These are phyloP conservation scores for Fusarium albosuccineum DNA, from an alignment of 2,329 filamentous ascomycete species.

Conservation along the genomic window DNA sequence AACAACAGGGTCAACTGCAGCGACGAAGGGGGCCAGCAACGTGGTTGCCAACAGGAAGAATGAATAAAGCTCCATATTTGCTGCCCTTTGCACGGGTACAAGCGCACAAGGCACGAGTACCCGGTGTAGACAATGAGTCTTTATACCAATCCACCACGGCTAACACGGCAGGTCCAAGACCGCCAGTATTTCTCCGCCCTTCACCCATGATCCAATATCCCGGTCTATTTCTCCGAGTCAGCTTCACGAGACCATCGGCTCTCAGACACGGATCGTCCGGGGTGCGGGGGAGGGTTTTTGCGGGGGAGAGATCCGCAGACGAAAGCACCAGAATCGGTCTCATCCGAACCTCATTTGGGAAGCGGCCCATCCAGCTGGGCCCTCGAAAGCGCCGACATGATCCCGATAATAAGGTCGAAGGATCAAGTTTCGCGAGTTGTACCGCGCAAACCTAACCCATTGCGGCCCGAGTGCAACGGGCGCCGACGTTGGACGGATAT, in stretches of 20 bases:
- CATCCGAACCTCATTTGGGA: neutral
- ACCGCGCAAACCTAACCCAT: neutral
- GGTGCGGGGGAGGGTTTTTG: neutral
- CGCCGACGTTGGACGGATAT: neutral
- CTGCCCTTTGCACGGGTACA: too few relatives aligned
- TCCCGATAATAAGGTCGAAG: neutral
- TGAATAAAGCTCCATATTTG: constrained; percentile 11
- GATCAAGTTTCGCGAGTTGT: neutral
- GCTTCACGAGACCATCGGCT: neutral
- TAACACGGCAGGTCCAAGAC: too few relatives aligned
- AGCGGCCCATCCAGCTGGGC: neutral
- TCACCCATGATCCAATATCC: neutral
- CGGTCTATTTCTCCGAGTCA: neutral
- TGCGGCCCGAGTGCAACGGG: constrained; percentile 1
- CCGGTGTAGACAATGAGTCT: neutral
- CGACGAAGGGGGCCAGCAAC: constrained; percentile 18
- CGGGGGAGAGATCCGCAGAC: constrained; percentile 8
- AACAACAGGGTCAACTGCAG: constrained; percentile 53
- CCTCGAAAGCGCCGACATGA: neutral
- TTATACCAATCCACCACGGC: neutral
- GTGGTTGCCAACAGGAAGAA: constrained; percentile 8
- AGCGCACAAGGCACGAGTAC: neutral
- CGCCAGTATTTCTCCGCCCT: too few relatives aligned
- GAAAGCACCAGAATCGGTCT: neutral
- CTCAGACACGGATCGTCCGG: neutral